Conservation (phyloP, 2,329 filamentous ascomycete species). For the Cladosporium sp. region DNA sequence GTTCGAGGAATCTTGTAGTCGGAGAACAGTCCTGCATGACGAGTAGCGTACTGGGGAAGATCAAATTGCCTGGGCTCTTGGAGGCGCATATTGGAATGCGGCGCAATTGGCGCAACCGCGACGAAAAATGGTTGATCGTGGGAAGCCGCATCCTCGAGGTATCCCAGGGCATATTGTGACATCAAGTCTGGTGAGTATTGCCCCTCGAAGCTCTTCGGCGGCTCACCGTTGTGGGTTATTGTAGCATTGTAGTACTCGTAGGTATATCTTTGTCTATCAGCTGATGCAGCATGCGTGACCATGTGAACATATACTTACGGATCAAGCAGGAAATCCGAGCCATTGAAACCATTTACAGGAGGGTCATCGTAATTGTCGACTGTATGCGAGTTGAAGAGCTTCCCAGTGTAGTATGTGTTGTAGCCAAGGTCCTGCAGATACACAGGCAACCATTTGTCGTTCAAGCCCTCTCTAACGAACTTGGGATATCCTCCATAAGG, state of each 20-base stretch:
- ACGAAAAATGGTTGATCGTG: constrained; percentile 62
- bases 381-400: constrained; percentile 64
- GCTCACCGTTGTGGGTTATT: constrained; percentile 57
- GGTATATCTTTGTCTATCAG: constrained; percentile 36
- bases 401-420: constrained; percentile 69
- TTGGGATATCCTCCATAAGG: constrained; percentile 62
- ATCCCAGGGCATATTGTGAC: constrained; percentile 53
- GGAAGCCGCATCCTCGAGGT: constrained; percentile 58
- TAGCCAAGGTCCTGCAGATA: constrained; percentile 69
- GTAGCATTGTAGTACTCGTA: constrained; percentile 65
- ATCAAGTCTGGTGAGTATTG: constrained; percentile 58
- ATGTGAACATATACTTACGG: background rate
- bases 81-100: constrained; percentile 42
- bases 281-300: background rate
- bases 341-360: constrained; percentile 56
- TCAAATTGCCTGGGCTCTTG: constrained; percentile 1
- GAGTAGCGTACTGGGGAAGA: constrained; percentile 37
- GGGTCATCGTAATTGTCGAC: constrained; percentile 59
- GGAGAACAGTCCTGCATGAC: constrained; percentile 61
- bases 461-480: constrained; percentile 61
- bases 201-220: constrained; percentile 53
- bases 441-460: constrained; percentile 64
- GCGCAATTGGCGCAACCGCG: constrained; percentile 61
- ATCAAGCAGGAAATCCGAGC: constrained; percentile 36
- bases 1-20: constrained; percentile 58